Conservation (phyloP, 352 stramenopile species). For the Phytophthora aleatoria region DNA sequence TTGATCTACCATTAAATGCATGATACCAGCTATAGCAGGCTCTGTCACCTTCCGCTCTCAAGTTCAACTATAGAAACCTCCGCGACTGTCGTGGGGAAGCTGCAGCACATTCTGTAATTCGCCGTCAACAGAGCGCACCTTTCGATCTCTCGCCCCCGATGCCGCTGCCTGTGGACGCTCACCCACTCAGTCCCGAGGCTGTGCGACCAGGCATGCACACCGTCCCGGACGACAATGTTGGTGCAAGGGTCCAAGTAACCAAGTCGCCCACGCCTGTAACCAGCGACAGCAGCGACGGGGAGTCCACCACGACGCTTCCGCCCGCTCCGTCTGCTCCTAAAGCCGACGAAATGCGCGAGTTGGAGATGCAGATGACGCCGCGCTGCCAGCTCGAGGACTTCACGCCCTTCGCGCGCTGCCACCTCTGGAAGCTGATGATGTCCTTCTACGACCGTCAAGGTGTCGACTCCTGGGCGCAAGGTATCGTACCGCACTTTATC, state of each 20-base stretch:
- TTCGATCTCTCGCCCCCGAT: conserved; percentile 14
- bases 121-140: conserved; percentile 5
- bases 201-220: conserved; percentile 30
- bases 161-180: conserved; percentile 30
- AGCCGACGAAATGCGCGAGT: conserved; percentile 54
- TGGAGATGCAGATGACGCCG: conserved; percentile 32
- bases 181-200: conserved; percentile 16
- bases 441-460: conserved; percentile 91
- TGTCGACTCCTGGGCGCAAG: conserved; percentile 89
- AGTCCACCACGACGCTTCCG: conserved; percentile 15
- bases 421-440: conserved; percentile 96
- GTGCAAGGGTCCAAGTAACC: conserved; percentile 20
- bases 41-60: conserved; percentile 4
- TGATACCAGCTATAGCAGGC: neutral
- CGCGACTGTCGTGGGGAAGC: conserved; percentile 1
- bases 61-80: conserved; percentile 31
- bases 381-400: conserved; percentile 90
- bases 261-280: conserved; percentile 32
- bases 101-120: conserved; percentile 23
- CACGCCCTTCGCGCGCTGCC: conserved; percentile 85
- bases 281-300: conserved; percentile 34
- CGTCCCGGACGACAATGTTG: conserved; percentile 11
- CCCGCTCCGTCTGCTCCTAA: conserved; percentile 33
- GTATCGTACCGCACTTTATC: conserved; percentile 96
- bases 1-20: neutral